Evolutionary conservation across 78 protist genomes (phyloP).

Genomic region (Neovahlkampfia damariscottae): DNA sequence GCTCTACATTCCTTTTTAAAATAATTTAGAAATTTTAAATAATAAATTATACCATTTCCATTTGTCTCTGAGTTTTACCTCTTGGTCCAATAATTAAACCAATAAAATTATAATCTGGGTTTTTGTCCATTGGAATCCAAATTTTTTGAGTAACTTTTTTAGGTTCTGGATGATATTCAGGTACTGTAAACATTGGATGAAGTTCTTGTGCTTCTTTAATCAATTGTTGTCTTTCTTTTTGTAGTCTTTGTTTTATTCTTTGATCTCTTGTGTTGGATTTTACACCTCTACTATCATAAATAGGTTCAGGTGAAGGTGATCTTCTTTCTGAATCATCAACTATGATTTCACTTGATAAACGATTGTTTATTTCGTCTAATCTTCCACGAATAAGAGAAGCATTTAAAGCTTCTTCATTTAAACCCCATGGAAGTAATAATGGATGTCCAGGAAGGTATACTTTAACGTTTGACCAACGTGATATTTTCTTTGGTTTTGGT

Average conservation of each 20-base stretch:
- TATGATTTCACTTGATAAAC: background rate
- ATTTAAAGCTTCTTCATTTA: background rate
- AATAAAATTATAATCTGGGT: conserved; percentile 74
- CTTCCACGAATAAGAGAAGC: background rate
- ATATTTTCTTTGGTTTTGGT: too few relatives aligned
- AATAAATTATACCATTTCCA: too few relatives aligned
- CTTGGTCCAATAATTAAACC: conserved; percentile 64
- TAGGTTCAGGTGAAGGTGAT: conserved; percentile 1
- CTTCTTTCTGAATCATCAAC: background rate
- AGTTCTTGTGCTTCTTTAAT: background rate
- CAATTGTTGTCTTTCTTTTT: background rate
- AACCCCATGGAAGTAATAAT: background rate
- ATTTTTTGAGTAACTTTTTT: conserved; percentile 18
- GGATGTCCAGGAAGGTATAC: too few relatives aligned
- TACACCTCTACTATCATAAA: background rate
- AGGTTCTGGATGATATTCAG: conserved; percentile 41
- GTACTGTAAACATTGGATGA: conserved; percentile 30
- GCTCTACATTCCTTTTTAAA: conserved; percentile 68
- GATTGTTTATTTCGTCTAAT: background rate
- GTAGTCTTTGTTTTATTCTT: background rate
- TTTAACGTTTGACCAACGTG: too few relatives aligned
- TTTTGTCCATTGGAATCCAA: conserved; percentile 59
- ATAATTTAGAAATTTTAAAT: too few relatives aligned
- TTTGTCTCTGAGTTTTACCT: conserved; percentile 71
- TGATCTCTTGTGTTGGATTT: conserved; percentile 2